These are phyloP conservation scores for Lindgomyces ingoldianus DNA, from an alignment of 495 filamentous ascomycete species.

Conservation along the genomic window DNA sequence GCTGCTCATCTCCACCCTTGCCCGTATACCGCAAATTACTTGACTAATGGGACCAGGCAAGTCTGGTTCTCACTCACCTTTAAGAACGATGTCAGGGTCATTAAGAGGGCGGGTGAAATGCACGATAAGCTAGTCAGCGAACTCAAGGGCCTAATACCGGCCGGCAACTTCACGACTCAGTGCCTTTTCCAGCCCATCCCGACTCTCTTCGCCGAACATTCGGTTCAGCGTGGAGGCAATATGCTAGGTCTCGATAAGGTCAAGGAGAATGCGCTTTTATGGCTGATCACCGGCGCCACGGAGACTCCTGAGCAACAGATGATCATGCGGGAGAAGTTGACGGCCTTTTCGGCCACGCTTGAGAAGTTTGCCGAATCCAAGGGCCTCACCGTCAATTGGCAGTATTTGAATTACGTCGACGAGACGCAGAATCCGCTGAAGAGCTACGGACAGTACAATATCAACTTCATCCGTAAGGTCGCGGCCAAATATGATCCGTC, in stretches of 20 bases:
- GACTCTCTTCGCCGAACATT: slow-evolving; percentile 30
- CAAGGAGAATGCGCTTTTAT: slow-evolving; percentile 6
- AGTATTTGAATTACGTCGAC: slow-evolving; percentile 16
- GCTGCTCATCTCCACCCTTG: no score
- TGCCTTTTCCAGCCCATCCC: slow-evolving; percentile 45
- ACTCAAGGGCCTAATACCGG: not conserved
- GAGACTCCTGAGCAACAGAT: not conserved
- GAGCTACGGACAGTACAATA: slow-evolving; percentile 14
- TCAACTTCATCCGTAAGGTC: slow-evolving; percentile 3
- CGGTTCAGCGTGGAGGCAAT: slow-evolving; percentile 42
- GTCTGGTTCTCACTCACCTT: no score
- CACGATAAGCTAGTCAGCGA: not conserved
- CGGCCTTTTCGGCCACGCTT: no score
- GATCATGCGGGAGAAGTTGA: not conserved
- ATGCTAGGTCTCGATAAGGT: slow-evolving; percentile 38
- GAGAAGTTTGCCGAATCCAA: not conserved
- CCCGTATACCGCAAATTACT: no score
- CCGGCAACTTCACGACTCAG: slow-evolving; percentile 23
- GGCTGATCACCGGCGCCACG: not conserved
- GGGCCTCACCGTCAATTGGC: not conserved
- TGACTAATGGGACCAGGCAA: no score
- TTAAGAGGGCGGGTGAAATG: not conserved
- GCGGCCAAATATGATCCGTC: slow-evolving; percentile 18
- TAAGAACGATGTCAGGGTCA: not conserved
- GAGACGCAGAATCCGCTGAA: slow-evolving; percentile 4